A percentile compares a stretch with the other conserved stretches of the same genome.
phyloP scores from a whole-genome alignment of 352 stramenopile genomes.

The Pythium pyrilobum region DNA sequence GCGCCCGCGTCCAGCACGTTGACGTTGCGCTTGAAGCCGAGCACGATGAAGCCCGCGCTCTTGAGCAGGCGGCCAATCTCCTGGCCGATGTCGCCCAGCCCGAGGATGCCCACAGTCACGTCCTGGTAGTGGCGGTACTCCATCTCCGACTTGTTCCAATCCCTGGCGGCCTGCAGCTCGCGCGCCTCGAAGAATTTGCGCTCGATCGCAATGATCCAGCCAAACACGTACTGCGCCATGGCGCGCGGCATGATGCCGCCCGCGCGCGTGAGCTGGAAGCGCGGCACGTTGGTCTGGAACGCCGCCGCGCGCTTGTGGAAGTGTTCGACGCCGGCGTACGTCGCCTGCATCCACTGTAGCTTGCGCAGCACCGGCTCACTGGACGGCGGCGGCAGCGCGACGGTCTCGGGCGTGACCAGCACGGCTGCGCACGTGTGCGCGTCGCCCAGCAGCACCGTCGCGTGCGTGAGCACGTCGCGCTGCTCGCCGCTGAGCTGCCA shows the following conservation, averaged over 20 bases:
- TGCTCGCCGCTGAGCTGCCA: constrained; percentile 36
- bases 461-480: constrained; percentile 30
- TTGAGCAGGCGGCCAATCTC: constrained; percentile 49
- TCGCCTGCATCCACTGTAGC: constrained; percentile 56
- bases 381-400: constrained; percentile 4
- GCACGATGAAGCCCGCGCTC: constrained; percentile 46
- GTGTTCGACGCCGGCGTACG: constrained; percentile 54
- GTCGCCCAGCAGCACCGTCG: constrained; percentile 44
- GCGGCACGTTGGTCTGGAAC: constrained; percentile 6
- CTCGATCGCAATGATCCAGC: constrained; percentile 59
- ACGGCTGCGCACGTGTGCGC: constrained; percentile 37
- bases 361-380: constrained; percentile 28
- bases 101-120: constrained; percentile 54
- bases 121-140: constrained; percentile 40
- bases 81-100: constrained; percentile 55
- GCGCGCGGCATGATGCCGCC: constrained; percentile 48
- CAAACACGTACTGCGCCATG: constrained; percentile 67
- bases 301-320: constrained; percentile 30
- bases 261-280: constrained; percentile 49
- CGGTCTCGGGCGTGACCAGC: constrained; percentile 23
- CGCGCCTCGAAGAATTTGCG: constrained; percentile 51
- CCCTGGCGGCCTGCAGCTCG: constrained; percentile 28
- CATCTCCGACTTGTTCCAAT: constrained; percentile 32
- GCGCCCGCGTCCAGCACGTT: constrained; percentile 15
- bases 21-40: constrained; percentile 62